Evolutionary conservation across 176 grass and related monocot genomes (phyloP), one percentile per base, ranked within the genome.

Genomic region (Chrysopogon serrulatus): DNA sequence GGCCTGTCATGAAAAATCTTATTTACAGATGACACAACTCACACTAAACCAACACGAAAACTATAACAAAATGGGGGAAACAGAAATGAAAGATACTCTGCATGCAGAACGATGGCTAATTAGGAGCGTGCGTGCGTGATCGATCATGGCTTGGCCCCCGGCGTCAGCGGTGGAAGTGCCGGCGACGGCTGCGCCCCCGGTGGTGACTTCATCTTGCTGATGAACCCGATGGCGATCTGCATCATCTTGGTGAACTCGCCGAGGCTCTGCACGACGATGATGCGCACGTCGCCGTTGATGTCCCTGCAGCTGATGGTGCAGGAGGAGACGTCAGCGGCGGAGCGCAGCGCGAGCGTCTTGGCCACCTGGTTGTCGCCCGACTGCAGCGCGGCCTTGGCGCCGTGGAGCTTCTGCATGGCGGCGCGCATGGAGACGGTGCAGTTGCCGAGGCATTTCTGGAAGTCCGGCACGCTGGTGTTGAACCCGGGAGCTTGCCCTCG

Each of bases 381-480:
- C 65, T 77, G 76, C 7, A 86, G 21, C 27, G 88, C 88, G 35
- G 83, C 78, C 12, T 56, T 9, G 13, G 88, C 83, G 65, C 88
- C 88, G 83, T 90, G 88, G 65, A 90, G 26, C 88, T 90, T 82
- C 78, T 86, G 76, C 88, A 90, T 86, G 54, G 88, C 88, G 83
- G 8, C 10, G 17, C 63, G 35, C 88, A 82, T 78, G n/a, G 83
- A 86, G 23, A 90, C 88, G 65, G 21, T 73, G 73, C 88, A 90
- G 83, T 90, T 90, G 56, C 40, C 8, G 8, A 86, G 35, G 73
- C 88, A 90, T 28, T 31, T 42, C 16, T 70, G 42, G 83, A 82
- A 86, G 79, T 78, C 66, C 1, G 83, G 88, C 11, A 78, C 15
- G 23, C 42, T 42, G 21, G 56, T 3, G 83, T 86, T 82, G 88